Evolutionary conservation across 352 stramenopile genomes (phyloP), one percentile per base, ranked within the genome.

Genomic region (Phytophthora tubulina): DNA sequence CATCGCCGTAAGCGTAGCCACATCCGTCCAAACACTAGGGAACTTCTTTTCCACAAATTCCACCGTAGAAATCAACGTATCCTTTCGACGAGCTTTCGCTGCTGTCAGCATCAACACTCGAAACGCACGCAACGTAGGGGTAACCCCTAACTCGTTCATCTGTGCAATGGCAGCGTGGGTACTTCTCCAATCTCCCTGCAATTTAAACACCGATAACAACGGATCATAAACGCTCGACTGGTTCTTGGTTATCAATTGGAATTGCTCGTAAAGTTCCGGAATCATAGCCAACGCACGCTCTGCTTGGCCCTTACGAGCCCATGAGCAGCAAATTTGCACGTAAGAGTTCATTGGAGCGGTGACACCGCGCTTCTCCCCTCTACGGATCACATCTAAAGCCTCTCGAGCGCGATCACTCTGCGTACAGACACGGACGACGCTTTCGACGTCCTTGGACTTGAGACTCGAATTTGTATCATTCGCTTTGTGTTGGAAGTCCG

Each of bases 81-180:
- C 77, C 27, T 78, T 84, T 46, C 78, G 75, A 21, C 70, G 70
- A 11, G 85, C 76, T 63, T 82, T 82, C 2, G 74, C 82, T 3
- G 79, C 67, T 5, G 85, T 77, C 11, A 94, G 57, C 75, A 94
- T 82, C 17, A 94, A 73, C 46, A 88, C 73, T 53, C 80, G 85
- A 58, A 92, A 89, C 3, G 77, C 78, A 17, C 82, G 85, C 10
- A 91, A 46, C 27, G 82, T 73, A 2, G 86, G 85, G 4, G 75
- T 41, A 17, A 92, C 59, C 14, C 75, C 57, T 30, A 89, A 62
- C 41, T 80, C 52, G 58, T 92, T 79, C 86, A 94, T 92, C 57
- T 92, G 83, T 39, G 85, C 73, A 48, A 94, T 82, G 8, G 72
- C 75, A 35, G 76, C 67, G 35, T 90, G 82, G 2, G 81, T 80